Evolutionary conservation across 192 early-diverging fungal genomes (phyloP).

Genomic region (Coemansia sp.): DNA sequence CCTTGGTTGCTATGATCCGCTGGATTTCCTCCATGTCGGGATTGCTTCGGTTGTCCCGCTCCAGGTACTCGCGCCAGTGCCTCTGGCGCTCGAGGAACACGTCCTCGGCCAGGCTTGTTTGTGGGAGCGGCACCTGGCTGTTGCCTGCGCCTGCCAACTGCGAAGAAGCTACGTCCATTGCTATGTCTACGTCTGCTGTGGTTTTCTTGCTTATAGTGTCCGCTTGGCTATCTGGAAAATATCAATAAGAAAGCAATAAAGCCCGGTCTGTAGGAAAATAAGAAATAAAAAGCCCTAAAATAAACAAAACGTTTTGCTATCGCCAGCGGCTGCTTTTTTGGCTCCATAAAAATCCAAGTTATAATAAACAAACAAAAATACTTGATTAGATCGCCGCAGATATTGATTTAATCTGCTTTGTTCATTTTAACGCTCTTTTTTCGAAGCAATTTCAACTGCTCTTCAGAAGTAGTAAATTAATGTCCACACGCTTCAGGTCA

Average conservation of each 20-base stretch:
- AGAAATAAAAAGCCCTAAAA: not conserved
- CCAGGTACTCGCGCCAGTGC: slow-evolving; percentile 49
- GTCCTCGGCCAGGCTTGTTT: slow-evolving; percentile 46
- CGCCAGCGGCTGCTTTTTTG: no score
- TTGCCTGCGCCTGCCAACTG: slow-evolving; percentile 20
- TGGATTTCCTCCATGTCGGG: slow-evolving; percentile 37
- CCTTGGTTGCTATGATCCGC: slow-evolving; percentile 7
- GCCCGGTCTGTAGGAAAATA: not conserved
- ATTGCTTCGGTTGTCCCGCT: slow-evolving; percentile 55
- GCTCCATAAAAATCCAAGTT: slow-evolving; percentile 4
- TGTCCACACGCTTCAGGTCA: not conserved
- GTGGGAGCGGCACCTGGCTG: slow-evolving; percentile 28
- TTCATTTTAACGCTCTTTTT: not conserved
- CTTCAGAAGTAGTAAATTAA: no score
- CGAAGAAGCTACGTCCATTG: slow-evolving; percentile 23
- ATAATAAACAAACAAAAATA: not conserved
- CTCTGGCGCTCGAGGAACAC: slow-evolving; percentile 47
- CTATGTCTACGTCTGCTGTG: not conserved
- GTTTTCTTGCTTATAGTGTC: no score
- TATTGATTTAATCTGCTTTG: not conserved
- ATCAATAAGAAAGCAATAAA: not conserved
- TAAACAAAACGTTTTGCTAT: no score
- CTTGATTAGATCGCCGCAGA: not conserved
- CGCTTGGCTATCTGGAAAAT: no score
- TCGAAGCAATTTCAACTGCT: not conserved